Evolutionary conservation across 352 stramenopile genomes (phyloP).

Genomic region (Peronospora destructor): DNA sequence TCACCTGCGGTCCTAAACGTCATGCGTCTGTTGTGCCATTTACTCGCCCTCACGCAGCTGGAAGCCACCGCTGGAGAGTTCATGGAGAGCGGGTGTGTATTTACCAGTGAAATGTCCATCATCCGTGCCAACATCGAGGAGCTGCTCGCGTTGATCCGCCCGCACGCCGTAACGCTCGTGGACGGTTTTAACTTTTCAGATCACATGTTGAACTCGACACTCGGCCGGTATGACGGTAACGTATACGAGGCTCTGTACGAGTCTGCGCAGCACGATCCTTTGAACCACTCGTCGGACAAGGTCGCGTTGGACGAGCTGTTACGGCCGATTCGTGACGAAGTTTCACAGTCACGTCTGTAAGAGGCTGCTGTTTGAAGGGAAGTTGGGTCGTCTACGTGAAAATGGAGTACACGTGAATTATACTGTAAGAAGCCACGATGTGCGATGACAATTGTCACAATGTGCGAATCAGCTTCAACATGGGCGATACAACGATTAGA

Average conservation of each 20-base stretch:
- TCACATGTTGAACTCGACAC: slow-evolving; percentile 58
- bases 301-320: slow-evolving; percentile 58
- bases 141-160: slow-evolving; percentile 44
- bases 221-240: slow-evolving; percentile 66
- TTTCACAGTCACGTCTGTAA: slow-evolving; percentile 33
- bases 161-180: slow-evolving; percentile 59
- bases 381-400: too few species aligned
- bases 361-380: too few species aligned
- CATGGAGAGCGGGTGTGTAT: slow-evolving; percentile 55
- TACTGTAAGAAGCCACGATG: too few species aligned
- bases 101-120: slow-evolving; percentile 33
- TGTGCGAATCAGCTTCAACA: too few species aligned
- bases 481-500: too few species aligned
- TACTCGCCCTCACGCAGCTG: slow-evolving; percentile 74
- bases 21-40: slow-evolving; percentile 47
- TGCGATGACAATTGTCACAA: too few species aligned
- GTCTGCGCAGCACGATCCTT: slow-evolving; percentile 48
- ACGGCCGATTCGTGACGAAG: slow-evolving; percentile 51
- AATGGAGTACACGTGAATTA: too few species aligned
- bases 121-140: slow-evolving; percentile 44
- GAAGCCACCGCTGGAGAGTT: slow-evolving; percentile 56
- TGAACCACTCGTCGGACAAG: slow-evolving; percentile 58
- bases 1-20: background rate
- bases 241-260: slow-evolving; percentile 68
- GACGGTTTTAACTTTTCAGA: slow-evolving; percentile 81